Conservation (phyloP, 2,329 filamentous ascomycete species). For the Onygenales sp. region DNA sequence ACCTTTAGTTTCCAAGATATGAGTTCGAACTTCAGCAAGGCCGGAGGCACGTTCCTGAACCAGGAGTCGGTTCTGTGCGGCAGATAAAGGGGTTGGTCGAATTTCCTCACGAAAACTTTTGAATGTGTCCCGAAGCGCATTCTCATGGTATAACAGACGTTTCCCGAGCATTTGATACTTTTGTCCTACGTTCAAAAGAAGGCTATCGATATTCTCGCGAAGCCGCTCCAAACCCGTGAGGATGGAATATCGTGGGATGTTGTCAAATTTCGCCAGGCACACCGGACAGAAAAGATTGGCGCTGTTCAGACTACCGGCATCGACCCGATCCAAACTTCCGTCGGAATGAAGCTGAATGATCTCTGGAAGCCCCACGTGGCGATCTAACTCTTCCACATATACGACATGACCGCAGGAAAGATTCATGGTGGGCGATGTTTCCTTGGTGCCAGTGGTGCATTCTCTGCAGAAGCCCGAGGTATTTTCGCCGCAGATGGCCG, state of each 20-base stretch:
- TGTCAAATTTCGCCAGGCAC: slow-evolving; percentile 8
- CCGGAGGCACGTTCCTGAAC: slow-evolving; percentile 14
- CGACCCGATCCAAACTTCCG: too few relatives aligned
- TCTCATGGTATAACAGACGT: slow-evolving; percentile 9
- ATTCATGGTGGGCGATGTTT: slow-evolving; percentile 5
- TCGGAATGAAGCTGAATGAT: too few relatives aligned
- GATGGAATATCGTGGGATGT: slow-evolving; percentile 13
- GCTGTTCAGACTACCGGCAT: slow-evolving; percentile 1
- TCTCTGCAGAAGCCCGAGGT: slow-evolving; percentile 9
- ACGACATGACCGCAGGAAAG: slow-evolving; percentile 11
- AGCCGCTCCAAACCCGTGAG: slow-evolving; percentile 10
- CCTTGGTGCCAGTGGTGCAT: slow-evolving; percentile 4
- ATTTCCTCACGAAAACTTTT: slow-evolving; percentile 12
- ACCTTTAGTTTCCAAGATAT: slow-evolving; percentile 12
- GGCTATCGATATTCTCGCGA: slow-evolving; percentile 11
- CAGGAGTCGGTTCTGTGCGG: slow-evolving; percentile 12
- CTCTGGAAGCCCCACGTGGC: slow-evolving; percentile 1
- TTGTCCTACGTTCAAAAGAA: slow-evolving; percentile 14
- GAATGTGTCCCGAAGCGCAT: slow-evolving; percentile 11
- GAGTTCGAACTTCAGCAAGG: slow-evolving; percentile 12
- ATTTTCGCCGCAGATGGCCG: slow-evolving; percentile 11
- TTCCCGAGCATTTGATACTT: slow-evolving; percentile 12
- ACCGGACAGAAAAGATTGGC: slow-evolving; percentile 9
- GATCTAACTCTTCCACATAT: slow-evolving; percentile 9
- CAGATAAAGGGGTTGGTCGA: slow-evolving; percentile 16